A percentile compares a stretch with the other conserved stretches of the same genome.
Evolutionary conservation across 2,329 filamentous ascomycete species (phyloP).

Genomic region (Pezizomycotina sp.): DNA sequence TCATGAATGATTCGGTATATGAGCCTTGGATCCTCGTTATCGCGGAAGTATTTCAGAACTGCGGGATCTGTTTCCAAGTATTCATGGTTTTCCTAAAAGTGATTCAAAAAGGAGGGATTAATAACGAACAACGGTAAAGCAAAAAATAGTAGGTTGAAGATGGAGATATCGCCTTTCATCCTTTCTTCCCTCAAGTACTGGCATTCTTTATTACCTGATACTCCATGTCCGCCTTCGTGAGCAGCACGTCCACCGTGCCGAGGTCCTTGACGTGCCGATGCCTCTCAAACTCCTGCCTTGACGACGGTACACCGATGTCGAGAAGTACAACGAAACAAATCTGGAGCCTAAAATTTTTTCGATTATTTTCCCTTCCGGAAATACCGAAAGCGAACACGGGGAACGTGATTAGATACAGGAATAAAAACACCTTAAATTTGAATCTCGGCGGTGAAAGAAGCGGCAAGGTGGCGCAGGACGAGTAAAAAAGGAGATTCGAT

Average conservation of each 20-base stretch:
- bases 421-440: not conserved
- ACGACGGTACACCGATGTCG: constrained; percentile 66
- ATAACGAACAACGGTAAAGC: too few relatives aligned
- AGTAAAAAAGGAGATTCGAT: too few relatives aligned
- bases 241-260: constrained; percentile 68
- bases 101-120: constrained; percentile 5
- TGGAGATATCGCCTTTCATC: too few relatives aligned
- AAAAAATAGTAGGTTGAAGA: too few relatives aligned
- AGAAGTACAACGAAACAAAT: constrained; percentile 96
- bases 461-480: not conserved
- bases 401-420: not conserved
- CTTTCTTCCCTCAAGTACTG: constrained; percentile 76
- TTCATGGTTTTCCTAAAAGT: constrained; percentile 99
- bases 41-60: constrained; percentile 95
- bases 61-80: constrained; percentile 94
- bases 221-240: constrained; percentile 82
- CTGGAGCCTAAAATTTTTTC: constrained; percentile 63
- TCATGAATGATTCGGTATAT: constrained; percentile 82
- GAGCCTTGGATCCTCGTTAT: constrained; percentile 63
- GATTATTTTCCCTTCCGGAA: constrained; percentile 13
- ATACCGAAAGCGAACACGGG: not conserved
- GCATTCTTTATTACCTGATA: constrained; percentile 84
- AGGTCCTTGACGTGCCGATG: constrained; percentile 87
- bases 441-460: not conserved
- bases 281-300: constrained; percentile 92